These are phyloP conservation scores for Fusarium sp. DNA, from an alignment of 2,329 filamentous ascomycete species.

Conservation along the genomic window DNA sequence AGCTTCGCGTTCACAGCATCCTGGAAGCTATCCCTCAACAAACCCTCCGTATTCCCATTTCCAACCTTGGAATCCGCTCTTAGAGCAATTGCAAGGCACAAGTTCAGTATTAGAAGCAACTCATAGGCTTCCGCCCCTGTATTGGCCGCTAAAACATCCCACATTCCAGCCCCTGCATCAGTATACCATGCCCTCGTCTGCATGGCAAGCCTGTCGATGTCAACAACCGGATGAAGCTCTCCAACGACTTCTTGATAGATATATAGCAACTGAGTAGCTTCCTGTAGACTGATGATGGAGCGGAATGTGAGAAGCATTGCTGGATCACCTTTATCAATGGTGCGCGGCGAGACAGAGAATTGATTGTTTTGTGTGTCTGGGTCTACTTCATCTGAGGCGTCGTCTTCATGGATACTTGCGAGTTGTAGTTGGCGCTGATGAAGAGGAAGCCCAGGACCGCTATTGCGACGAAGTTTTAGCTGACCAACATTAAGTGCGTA, in stretches of 20 bases:
- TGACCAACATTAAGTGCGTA: slow-evolving; percentile 46
- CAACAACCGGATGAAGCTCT: slow-evolving; percentile 29
- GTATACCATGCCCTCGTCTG: slow-evolving; percentile 28
- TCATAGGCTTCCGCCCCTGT: slow-evolving; percentile 20
- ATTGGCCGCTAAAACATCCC: slow-evolving; percentile 24
- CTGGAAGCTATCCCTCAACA: slow-evolving; percentile 28
- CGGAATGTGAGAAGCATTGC: slow-evolving; percentile 28
- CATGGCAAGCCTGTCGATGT: slow-evolving; percentile 12
- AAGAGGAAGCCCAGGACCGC: neutral
- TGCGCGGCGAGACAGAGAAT: slow-evolving; percentile 3
- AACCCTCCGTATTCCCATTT: slow-evolving; percentile 11
- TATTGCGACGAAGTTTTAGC: slow-evolving; percentile 31
- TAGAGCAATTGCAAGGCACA: slow-evolving; percentile 25
- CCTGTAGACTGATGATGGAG: slow-evolving; percentile 19
- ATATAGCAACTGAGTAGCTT: slow-evolving; percentile 19
- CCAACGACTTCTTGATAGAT: slow-evolving; percentile 32
- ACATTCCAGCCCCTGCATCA: slow-evolving; percentile 16
- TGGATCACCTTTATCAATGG: slow-evolving; percentile 20
- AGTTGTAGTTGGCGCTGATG: slow-evolving; percentile 30
- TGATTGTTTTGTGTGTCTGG: neutral
- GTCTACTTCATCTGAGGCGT: slow-evolving; percentile 7
- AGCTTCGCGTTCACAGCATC: slow-evolving; percentile 34
- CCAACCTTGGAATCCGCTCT: slow-evolving; percentile 11
- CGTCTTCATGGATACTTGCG: slow-evolving; percentile 32
- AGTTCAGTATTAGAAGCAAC: slow-evolving; percentile 18